Base-by-base conservation (phyloP, 2,329 filamentous ascomycete species). In the Pseudogymnoascus sp. region DNA sequence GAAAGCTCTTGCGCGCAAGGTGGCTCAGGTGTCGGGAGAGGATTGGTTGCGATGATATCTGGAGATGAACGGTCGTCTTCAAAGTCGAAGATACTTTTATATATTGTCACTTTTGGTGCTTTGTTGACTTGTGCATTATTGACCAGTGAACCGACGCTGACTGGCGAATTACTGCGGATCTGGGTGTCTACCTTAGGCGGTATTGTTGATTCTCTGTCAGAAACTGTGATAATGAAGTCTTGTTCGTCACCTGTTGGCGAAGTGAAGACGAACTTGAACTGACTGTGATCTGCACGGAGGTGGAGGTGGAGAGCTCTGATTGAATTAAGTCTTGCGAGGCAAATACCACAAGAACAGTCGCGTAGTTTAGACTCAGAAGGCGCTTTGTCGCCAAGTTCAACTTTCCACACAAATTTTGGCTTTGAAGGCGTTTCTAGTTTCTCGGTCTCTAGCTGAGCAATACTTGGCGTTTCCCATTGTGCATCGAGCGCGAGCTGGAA, bases 401-500 rank as follows among this genome's bases (percentile, higher is more conserved):
- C 16, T 18, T 31, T 56, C 47, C 47, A 56, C 25, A 31, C 25
- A 31, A 8, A 33, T 3, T 5, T 33, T 18, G 25, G 25, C 14
- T 31, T 53, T 2, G 8, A 14, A 4, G 47, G 2, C 10, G 8
- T 33, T 16, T 33, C 10, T 7, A 56, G 47, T 7, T 33, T 7
- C n/a, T 18, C n/a, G 5, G 3, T 18, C 18, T 23, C 18, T 23
- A 5, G 28, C 12, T n/a, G 59, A 18, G 21, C 14, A 42, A 42
- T 10, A 4, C 16, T 18, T 42, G 59, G 59, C 16, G 18, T 23
- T 12, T 23, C 33, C 33, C 33, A 42, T 60, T 60, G 28, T 23
- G 59, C 59, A 60, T 60, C 14, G 7, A 60, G 31, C n/a, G 25
- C 25, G n/a, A 56, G 47, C n/a, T 33, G 47, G 47, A 33, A 56